Evolutionary conservation across 345 rosid genomes (phyloP).

Genomic region (Gossypium turneri): DNA sequence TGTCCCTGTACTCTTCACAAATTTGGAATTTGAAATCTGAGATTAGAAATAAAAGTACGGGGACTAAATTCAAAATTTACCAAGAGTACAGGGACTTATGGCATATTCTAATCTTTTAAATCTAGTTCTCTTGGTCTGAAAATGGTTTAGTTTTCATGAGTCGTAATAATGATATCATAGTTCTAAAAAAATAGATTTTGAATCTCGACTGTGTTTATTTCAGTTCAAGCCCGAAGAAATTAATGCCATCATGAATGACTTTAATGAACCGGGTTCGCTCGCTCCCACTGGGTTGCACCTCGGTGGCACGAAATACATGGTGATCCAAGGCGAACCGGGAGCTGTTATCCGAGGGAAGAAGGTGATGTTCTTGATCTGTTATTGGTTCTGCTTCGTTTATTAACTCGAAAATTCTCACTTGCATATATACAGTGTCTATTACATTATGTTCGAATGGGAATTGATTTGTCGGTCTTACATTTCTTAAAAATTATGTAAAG

Average conservation of each 20-base stretch:
- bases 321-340: too few relatives aligned
- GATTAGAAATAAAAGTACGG: too few relatives aligned
- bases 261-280: constrained; percentile 68
- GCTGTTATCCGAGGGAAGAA: constrained; percentile 74
- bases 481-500: too few relatives aligned
- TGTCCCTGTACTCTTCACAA: too few relatives aligned
- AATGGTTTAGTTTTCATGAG: too few relatives aligned
- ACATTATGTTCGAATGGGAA: neutral
- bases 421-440: neutral
- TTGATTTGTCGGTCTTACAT: neutral
- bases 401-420: neutral
- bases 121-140: neutral
- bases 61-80: too few relatives aligned
- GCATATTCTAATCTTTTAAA: neutral
- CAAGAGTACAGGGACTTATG: too few relatives aligned
- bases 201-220: constrained; percentile 18
- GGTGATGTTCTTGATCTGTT: constrained; percentile 30
- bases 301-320: constrained; percentile 44
- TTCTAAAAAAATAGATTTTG: neutral
- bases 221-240: constrained; percentile 76
- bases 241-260: constrained; percentile 47
- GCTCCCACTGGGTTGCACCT: constrained; percentile 77
- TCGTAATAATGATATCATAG: too few relatives aligned
- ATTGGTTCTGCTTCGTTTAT: neutral
- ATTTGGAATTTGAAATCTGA: too few relatives aligned